A percentile compares a stretch with the other conserved stretches of the same genome.
Evolutionary conservation across 345 rosid genomes (phyloP).

Genomic region (Populus simonii): DNA sequence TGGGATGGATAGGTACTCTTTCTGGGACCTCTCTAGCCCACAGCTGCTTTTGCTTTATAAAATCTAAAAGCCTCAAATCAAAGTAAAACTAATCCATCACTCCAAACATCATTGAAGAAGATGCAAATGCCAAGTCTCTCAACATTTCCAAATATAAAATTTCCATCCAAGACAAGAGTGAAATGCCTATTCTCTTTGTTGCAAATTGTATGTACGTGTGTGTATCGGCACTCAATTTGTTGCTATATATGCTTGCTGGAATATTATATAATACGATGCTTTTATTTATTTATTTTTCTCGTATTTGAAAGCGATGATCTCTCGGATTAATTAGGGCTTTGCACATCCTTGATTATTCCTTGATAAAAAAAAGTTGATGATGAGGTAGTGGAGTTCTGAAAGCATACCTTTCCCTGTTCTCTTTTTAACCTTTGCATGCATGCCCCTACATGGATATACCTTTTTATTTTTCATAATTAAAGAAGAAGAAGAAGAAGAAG

Average conservation of each 20-base stretch:
- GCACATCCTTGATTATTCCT: background rate
- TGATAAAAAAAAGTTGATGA: no score
- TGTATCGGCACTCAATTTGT: background rate
- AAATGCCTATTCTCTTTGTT: background rate
- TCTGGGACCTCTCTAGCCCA: background rate
- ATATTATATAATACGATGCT: no score
- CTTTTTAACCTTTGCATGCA: background rate
- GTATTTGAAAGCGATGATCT: no score
- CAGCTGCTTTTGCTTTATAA: background rate
- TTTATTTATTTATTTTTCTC: background rate
- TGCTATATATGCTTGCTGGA: background rate
- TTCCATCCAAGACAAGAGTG: background rate
- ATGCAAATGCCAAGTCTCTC: background rate
- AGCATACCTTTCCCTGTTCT: background rate
- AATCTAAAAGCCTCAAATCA: background rate
- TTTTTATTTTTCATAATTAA: no score
- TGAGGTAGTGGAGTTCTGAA: background rate
- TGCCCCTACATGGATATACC: background rate
- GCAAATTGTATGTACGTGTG: no score
- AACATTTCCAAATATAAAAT: no score
- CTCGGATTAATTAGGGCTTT: background rate
- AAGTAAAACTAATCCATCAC: background rate
- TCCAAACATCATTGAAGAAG: background rate
- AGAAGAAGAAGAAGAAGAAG: background rate
- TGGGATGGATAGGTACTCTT: background rate